phyloP scores from a whole-genome alignment of 805 yeast genomes.

The Monosporozyma yasuniensis region DNA sequence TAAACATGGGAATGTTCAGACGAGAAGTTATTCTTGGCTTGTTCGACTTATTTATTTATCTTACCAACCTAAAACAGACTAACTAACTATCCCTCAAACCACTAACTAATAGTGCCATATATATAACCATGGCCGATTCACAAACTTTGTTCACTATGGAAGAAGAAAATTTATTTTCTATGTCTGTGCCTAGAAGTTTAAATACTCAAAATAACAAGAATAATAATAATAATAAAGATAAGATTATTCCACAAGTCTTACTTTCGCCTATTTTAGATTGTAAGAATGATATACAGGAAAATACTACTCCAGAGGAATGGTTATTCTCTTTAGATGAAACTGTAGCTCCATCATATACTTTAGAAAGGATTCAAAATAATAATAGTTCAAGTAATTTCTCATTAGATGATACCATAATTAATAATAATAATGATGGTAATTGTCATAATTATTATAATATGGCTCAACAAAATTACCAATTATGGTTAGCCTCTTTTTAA shows the following conservation, averaged over 20 bases:
- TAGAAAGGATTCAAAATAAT: background rate
- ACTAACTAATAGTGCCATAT: no score
- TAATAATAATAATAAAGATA: background rate
- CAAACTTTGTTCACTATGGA: background rate
- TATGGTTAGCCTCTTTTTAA: conserved; percentile 19
- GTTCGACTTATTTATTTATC: no score
- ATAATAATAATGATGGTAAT: conserved; percentile 2
- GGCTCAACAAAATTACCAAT: conserved; percentile 26
- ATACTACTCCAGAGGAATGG: background rate
- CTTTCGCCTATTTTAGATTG: background rate
- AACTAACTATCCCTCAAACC: no score
- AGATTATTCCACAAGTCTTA: background rate
- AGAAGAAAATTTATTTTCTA: background rate
- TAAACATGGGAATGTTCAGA: background rate
- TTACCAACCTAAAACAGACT: no score
- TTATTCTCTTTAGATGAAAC: background rate
- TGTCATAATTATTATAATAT: conserved; percentile 16
- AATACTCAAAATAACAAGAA: background rate
- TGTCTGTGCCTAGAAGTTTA: background rate
- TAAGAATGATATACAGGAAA: background rate
- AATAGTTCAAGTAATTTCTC: background rate
- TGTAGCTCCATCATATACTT: background rate
- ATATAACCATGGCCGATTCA: background rate
- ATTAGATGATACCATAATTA: background rate
- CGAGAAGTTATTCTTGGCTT: no score